These are phyloP conservation scores for Carex littledalei DNA, from an alignment of 176 grass and related monocot species.

Conservation along the genomic window DNA sequence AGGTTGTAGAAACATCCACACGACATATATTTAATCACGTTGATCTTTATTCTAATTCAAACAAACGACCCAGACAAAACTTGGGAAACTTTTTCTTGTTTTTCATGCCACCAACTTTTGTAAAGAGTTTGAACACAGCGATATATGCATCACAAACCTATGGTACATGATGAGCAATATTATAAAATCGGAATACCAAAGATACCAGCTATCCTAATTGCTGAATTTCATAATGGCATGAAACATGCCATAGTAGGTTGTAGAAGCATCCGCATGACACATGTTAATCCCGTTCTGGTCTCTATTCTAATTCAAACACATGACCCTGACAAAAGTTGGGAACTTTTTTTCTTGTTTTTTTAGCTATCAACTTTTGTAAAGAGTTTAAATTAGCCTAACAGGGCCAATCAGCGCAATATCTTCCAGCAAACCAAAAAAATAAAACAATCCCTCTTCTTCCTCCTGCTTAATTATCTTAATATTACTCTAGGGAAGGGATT, in stretches of 20 bases:
- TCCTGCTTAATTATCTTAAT: not conserved
- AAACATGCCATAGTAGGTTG: not conserved
- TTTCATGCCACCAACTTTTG: not conserved
- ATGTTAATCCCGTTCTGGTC: not conserved
- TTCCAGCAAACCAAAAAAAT: not conserved
- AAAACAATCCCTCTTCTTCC: not conserved
- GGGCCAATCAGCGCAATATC: not conserved
- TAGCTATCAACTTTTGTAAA: not conserved
- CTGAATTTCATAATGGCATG: not conserved
- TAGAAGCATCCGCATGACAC: not conserved
- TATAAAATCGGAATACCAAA: not conserved
- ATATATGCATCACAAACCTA: not conserved
- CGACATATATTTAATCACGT: not conserved
- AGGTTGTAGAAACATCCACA: not conserved
- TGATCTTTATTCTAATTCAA: not conserved
- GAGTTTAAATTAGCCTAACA: not conserved
- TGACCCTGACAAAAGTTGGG: not conserved
- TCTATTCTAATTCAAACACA: not conserved
- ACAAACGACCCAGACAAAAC: not conserved
- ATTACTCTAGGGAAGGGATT: not conserved
- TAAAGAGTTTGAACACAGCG: not conserved
- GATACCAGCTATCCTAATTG: not conserved
- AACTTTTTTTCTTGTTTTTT: not conserved
- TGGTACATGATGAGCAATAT: not conserved
- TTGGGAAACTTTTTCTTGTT: not conserved